Conservation (phyloP, 1,284 basidiomycete species). For the Heterobasidion parviporum region DNA sequence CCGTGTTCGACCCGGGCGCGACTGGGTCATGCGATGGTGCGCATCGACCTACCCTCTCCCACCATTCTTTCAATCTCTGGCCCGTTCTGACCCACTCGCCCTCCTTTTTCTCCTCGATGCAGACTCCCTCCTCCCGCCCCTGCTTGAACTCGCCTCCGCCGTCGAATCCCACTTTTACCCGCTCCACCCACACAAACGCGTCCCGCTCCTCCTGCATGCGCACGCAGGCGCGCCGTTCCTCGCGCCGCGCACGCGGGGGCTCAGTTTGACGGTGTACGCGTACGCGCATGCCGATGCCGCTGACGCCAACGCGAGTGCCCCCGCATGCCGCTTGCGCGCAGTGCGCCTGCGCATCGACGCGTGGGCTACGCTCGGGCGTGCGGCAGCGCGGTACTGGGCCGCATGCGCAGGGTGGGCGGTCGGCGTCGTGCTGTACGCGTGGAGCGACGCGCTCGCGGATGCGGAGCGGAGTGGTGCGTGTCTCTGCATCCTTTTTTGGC, state of each 20-base stretch:
- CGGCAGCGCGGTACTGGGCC: constrained; percentile 65
- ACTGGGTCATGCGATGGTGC: constrained; percentile 16
- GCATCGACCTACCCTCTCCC: not conserved
- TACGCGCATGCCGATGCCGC: constrained; percentile 13
- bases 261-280: constrained; percentile 52
- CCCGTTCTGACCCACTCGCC: constrained; percentile 4
- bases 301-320: constrained; percentile 22
- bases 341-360: constrained; percentile 56
- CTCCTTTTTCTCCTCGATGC: not conserved
- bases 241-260: constrained; percentile 23
- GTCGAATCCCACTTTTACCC: constrained; percentile 70
- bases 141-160: constrained; percentile 49
- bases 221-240: constrained; percentile 68
- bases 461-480: no score
- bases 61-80: not conserved
- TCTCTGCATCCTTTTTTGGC: no score
- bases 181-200: constrained; percentile 17
- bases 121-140: constrained; percentile 45
- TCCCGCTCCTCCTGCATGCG: constrained; percentile 54
- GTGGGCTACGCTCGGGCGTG: constrained; percentile 60
- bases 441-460: no score
- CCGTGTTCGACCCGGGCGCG: constrained; percentile 9
- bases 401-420: constrained; percentile 63
- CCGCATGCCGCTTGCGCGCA: constrained; percentile 19
- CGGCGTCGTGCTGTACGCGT: constrained; percentile 45